phyloP scores from a whole-genome alignment of 768 basidiomycete genomes.

The Psilocybe tampanensis region DNA sequence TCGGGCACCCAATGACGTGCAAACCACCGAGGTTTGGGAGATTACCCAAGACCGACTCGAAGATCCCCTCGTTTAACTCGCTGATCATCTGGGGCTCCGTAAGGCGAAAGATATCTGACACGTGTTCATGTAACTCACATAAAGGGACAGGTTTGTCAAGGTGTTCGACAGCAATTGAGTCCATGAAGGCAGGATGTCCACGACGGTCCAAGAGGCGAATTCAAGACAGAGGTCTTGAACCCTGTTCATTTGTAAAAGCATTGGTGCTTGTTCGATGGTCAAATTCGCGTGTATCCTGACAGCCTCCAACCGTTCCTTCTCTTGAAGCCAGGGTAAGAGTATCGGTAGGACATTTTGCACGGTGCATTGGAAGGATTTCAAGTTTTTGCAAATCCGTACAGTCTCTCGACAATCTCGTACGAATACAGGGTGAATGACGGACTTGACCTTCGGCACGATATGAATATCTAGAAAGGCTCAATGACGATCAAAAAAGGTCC shows the following conservation, averaged over 20 bases:
- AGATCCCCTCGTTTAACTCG: constrained; percentile 53
- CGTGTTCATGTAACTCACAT: constrained; percentile 42
- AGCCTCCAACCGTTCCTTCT: constrained; percentile 44
- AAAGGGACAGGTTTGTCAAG: constrained; percentile 58
- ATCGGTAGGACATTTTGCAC: constrained; percentile 45
- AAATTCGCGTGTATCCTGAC: constrained; percentile 56
- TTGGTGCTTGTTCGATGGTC: constrained; percentile 48
- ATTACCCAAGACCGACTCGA: constrained; percentile 47
- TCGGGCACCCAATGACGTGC: constrained; percentile 63
- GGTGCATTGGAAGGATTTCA: constrained; percentile 60
- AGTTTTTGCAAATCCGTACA: constrained; percentile 50
- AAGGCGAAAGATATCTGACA: constrained; percentile 1
- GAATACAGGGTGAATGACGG: constrained; percentile 45
- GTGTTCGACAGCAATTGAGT: constrained; percentile 40
- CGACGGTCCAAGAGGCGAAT: constrained; percentile 61
- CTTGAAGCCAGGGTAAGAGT: constrained; percentile 48
- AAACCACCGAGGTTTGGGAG: constrained; percentile 58
- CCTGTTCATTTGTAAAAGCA: constrained; percentile 39
- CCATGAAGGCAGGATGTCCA: constrained; percentile 66
- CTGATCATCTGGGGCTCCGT: constrained; percentile 47
- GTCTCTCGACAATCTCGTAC: constrained; percentile 53
- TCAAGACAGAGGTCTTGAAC: constrained; percentile 56
- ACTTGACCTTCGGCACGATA: constrained; percentile 43
- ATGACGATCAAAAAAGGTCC: not conserved
- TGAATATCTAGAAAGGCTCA: constrained; percentile 45